phyloP scores from a whole-genome alignment of 108 stramenopile genomes.

The Cyclotella choctawhatcheeana region DNA sequence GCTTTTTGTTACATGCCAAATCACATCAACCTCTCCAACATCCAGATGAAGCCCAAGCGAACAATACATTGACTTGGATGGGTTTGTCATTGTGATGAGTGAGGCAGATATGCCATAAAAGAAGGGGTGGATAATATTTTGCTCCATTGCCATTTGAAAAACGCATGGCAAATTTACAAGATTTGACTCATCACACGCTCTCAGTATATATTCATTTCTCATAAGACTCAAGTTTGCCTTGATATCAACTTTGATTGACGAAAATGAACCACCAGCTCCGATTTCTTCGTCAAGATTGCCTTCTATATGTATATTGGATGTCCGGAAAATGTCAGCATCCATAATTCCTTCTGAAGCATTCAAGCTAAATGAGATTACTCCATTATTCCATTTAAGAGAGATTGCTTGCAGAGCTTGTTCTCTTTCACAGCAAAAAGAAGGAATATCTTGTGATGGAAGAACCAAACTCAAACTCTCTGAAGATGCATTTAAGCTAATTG shows the following conservation, averaged over 20 bases:
- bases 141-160: constrained; percentile 19
- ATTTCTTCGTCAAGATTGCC: neutral
- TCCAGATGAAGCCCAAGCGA: constrained; percentile 29
- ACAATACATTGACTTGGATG: neutral
- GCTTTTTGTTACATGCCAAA: constrained; percentile 59
- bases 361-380: neutral
- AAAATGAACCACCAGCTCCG: neutral
- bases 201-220: neutral
- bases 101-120: constrained; percentile 14
- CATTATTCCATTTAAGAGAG: constrained; percentile 4
- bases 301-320: neutral
- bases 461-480: neutral
- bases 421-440: neutral
- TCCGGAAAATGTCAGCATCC: neutral
- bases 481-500: neutral
- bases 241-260: neutral
- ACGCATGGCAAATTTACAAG: neutral
- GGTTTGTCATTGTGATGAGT: neutral
- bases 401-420: neutral
- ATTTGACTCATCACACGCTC: neutral
- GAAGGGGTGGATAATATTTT: constrained; percentile 59
- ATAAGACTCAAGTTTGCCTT: neutral
- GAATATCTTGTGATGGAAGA: constrained; percentile 8
- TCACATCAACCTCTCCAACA: constrained; percentile 56
- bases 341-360: neutral